phyloP scores from a whole-genome alignment of 2,329 filamentous ascomycete species.

The Scedosporium apiospermum region DNA sequence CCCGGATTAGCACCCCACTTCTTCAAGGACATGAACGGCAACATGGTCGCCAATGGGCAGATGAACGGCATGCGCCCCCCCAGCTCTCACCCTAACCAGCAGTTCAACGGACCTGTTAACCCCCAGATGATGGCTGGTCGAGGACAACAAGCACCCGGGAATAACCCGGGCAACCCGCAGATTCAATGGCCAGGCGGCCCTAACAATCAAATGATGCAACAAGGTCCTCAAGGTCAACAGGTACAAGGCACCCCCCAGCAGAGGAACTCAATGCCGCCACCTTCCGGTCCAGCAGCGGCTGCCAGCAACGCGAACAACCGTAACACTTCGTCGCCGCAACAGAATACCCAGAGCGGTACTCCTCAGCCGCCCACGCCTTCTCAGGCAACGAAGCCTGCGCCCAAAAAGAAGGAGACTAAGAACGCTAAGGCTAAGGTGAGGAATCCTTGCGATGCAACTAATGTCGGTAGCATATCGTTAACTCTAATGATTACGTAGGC shows the following conservation, averaged over 20 bases:
- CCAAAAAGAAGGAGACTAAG: conserved; percentile 68
- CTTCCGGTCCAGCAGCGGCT: conserved; percentile 45
- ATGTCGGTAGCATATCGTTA: neutral
- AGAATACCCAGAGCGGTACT: conserved; percentile 36
- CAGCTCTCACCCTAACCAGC: conserved; percentile 53
- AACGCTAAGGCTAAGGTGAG: conserved; percentile 59
- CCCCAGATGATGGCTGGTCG: conserved; percentile 49
- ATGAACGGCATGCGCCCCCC: conserved; percentile 63
- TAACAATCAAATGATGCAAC: conserved; percentile 29
- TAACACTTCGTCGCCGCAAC: conserved; percentile 51
- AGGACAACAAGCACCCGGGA: conserved; percentile 20
- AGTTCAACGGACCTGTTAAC: conserved; percentile 50
- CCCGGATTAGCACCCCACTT: conserved; percentile 51
- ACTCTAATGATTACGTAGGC: conserved; percentile 24
- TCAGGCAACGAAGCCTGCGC: conserved; percentile 61
- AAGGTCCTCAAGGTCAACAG: conserved; percentile 29
- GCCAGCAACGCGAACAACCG: conserved; percentile 42
- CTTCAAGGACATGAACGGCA: conserved; percentile 46
- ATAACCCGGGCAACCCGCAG: conserved; percentile 19
- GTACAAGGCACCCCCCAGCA: conserved; percentile 65
- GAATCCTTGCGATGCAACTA: neutral
- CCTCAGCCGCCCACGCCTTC: conserved; percentile 65
- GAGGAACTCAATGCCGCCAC: conserved; percentile 54
- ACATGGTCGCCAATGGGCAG: conserved; percentile 41
- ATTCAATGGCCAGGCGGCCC: conserved; percentile 29